Base-by-base conservation (phyloP, 78 protist species). In the Dictyostelium citrinum region DNA sequence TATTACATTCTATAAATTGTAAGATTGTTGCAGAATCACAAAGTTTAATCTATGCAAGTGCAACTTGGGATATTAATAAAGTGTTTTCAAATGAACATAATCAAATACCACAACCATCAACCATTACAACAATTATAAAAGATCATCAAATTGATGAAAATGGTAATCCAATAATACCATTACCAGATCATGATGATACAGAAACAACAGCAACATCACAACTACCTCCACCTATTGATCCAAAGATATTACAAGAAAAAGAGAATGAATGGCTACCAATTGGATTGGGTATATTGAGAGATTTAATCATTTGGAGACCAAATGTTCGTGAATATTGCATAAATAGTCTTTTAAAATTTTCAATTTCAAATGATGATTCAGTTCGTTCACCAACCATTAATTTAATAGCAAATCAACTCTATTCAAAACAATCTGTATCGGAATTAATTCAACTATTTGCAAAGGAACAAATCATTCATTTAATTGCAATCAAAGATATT, bases 231-330 rank as follows among this genome's bases (percentile, higher is more conserved):
- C 77, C 39, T 29, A 27, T 33, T 14, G 77, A 75, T 11, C 81
- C 46, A 75, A 75, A 33, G 41, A 67, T 5, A 79, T 33, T 70
- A 16, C 77, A 70, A 33, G 77, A 70, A 4, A 70, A 70, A 70
- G 77, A 78, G 43, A 68, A 20, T 14, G 43, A 58, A 11, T 67
- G 82, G 70, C 24, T 78, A 31, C n/a, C 43, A 17, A 41, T 78
- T 4, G 82, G 85, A 17, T 49, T 88, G 16, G 81, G 58, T 43
- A 78, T 60, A n/a, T 31, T 88, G 2, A 41, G 72, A 33, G 82
- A 67, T 78, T 27, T 88, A 29, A 61, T 88, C 2, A 2, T 88
- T 12, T 88, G 85, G 85, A 49, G 93, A 64, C 93, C 93, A 31
- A 70, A 29, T 31, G 61, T 68, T 2, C 45, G 93, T 16, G 45